phyloP scores from a whole-genome alignment of 1,284 basidiomycete species.

The Cystobasidium pallidum region DNA sequence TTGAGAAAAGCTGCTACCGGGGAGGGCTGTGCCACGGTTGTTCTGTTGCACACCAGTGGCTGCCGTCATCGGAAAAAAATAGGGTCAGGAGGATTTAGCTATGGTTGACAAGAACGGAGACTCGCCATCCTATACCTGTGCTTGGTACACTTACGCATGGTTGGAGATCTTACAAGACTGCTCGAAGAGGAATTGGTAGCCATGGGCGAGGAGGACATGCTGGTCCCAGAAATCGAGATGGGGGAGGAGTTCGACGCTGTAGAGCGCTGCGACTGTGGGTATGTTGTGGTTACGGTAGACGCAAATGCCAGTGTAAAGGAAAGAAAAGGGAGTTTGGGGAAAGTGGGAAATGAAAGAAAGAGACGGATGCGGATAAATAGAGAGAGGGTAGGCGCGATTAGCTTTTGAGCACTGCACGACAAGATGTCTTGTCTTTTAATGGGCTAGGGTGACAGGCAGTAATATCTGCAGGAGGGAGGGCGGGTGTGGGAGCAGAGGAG shows the following conservation, averaged over 20 bases:
- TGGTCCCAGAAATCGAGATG: not conserved
- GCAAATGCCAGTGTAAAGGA: not conserved
- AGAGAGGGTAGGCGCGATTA: not conserved
- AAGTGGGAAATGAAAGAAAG: conserved; percentile 1
- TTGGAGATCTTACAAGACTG: conserved; percentile 1
- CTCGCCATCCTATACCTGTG: not conserved
- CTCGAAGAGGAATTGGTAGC: conserved; percentile 14
- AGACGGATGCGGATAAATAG: not conserved
- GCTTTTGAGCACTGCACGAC: not conserved
- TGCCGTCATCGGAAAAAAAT: not conserved
- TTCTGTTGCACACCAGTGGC: not conserved
- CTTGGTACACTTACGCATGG: not conserved
- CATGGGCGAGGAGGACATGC: conserved; percentile 12
- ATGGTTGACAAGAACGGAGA: not conserved
- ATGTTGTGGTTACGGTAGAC: not conserved
- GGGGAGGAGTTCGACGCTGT: not conserved
- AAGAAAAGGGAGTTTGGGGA: not conserved
- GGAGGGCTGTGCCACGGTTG: not conserved
- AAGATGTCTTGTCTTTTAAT: not conserved
- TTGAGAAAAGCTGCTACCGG: not conserved
- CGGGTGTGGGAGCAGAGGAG: not conserved
- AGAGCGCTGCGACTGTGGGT: conserved; percentile 7
- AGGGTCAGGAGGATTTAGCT: not conserved
- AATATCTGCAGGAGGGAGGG: not conserved
- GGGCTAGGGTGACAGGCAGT: not conserved